Evolutionary conservation across 1,284 basidiomycete genomes (phyloP).

Genomic region (Cryptococcus wingfieldii): DNA sequence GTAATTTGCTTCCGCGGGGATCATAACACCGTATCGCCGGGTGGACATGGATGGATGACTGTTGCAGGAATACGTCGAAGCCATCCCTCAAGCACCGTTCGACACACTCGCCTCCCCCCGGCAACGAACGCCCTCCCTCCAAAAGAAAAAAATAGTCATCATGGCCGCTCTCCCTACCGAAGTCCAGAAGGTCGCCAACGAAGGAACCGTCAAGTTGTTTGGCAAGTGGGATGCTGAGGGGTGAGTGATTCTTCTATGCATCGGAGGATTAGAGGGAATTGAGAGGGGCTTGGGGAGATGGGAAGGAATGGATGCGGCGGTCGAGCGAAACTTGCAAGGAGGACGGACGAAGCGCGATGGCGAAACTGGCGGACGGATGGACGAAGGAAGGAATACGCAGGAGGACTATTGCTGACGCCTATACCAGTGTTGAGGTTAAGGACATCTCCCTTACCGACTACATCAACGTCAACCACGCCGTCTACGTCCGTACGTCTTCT

Average conservation of each 20-base stretch:
- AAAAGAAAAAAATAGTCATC: constrained; percentile 18
- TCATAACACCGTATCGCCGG: neutral
- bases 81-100: constrained; percentile 9
- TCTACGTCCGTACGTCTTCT: constrained; percentile 65
- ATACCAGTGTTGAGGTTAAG: constrained; percentile 87
- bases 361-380: neutral
- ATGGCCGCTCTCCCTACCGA: constrained; percentile 66
- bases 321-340: neutral
- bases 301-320: neutral
- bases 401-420: constrained; percentile 11
- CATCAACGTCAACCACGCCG: constrained; percentile 98
- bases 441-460: constrained; percentile 99
- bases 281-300: neutral
- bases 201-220: constrained; percentile 79
- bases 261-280: neutral
- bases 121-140: constrained; percentile 1
- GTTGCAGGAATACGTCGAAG: too few relatives aligned
- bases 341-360: neutral
- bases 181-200: constrained; percentile 72
- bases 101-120: neutral
- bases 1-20: too few relatives aligned
- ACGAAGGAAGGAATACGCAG: neutral
- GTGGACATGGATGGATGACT: neutral
- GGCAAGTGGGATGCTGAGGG: constrained; percentile 96
- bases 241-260: constrained; percentile 57